Evolutionary conservation across 768 basidiomycete species (phyloP).

Genomic region (Gloeophyllum trabeum): DNA sequence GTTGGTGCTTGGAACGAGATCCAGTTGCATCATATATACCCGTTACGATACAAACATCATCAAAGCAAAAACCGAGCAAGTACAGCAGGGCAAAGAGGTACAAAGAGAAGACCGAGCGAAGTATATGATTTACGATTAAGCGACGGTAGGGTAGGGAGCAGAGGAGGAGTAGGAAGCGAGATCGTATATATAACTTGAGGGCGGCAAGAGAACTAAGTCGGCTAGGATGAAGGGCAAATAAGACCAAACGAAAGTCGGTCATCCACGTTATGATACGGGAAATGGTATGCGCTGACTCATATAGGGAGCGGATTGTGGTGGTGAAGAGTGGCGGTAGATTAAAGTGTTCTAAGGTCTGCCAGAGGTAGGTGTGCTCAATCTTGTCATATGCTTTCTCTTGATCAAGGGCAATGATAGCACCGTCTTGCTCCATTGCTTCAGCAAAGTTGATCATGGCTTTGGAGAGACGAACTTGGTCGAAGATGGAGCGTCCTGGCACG

Average conservation of each 20-base stretch:
- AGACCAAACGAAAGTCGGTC: neutral
- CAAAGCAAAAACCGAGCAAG: neutral
- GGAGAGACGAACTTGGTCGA: conserved; percentile 19
- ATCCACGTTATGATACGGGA: neutral
- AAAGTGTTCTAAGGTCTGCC: too few relatives aligned
- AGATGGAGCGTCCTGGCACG: conserved; percentile 18
- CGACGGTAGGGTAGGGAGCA: neutral
- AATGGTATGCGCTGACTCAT: too few relatives aligned
- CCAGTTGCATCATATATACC: neutral
- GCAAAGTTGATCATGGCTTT: conserved; percentile 8
- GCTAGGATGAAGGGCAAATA: neutral
- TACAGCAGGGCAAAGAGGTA: neutral
- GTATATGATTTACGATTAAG: neutral
- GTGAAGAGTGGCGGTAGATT: too few relatives aligned
- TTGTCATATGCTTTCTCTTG: conserved; percentile 13
- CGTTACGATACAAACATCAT: neutral
- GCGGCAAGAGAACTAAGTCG: neutral
- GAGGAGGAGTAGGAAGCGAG: neutral
- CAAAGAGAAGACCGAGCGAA: neutral
- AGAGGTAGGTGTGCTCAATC: conserved; percentile 10
- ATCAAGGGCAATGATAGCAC: conserved; percentile 7
- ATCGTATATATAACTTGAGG: neutral
- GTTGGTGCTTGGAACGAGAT: neutral
- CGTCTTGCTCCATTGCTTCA: conserved; percentile 6
- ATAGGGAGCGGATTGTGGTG: too few relatives aligned